Evolutionary conservation across 2,329 filamentous ascomycete species (phyloP).

Genomic region (Elsinoe necatrix): DNA sequence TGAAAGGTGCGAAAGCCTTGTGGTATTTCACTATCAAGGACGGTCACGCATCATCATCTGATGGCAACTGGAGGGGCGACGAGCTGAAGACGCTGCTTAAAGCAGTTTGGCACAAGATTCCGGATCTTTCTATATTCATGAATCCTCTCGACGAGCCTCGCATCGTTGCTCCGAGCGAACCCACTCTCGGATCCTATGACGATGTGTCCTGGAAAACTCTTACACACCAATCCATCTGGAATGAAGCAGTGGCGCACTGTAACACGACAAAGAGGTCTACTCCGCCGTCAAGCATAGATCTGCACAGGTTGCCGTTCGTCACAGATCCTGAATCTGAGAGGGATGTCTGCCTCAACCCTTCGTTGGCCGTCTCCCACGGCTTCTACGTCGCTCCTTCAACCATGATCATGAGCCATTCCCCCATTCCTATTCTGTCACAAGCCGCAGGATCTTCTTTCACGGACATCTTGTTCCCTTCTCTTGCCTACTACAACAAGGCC

Average conservation of each 20-base stretch:
- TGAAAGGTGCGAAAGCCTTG: neutral
- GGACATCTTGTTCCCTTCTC: constrained; percentile 44
- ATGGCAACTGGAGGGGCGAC: neutral
- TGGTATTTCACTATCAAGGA: neutral
- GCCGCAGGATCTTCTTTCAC: constrained; percentile 41
- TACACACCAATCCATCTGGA: neutral
- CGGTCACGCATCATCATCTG: neutral
- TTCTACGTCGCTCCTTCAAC: constrained; percentile 39
- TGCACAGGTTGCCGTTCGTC: constrained; percentile 8
- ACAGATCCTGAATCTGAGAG: neutral
- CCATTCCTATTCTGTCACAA: constrained; percentile 42
- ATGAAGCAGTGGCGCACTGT: neutral
- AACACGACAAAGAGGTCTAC: neutral
- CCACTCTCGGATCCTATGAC: neutral
- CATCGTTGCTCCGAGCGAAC: constrained; percentile 27
- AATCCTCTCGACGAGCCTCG: constrained; percentile 45
- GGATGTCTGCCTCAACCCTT: constrained; percentile 40
- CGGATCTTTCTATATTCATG: constrained; percentile 37
- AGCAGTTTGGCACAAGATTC: constrained; percentile 22
- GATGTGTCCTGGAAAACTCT: constrained; percentile 2
- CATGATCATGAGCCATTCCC: constrained; percentile 33
- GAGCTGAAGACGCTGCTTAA: neutral
- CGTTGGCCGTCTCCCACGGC: constrained; percentile 39
- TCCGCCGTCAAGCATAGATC: neutral
- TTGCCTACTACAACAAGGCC: constrained; percentile 34